Base-by-base conservation (phyloP, 2,329 filamentous ascomycete species). In the Pseudocercospora fijiensis region DNA sequence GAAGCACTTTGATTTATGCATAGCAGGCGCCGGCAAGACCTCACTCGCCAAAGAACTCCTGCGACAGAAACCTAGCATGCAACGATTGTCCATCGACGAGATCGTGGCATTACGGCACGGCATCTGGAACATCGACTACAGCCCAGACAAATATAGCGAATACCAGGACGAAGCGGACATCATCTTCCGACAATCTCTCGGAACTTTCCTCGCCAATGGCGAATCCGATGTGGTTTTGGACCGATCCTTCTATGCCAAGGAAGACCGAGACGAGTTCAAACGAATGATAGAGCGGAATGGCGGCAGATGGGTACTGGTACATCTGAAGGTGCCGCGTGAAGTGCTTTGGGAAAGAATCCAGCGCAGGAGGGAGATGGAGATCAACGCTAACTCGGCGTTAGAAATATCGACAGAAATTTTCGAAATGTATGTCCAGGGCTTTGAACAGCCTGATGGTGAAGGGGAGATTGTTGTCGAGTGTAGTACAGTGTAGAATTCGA, bases 21-120 rank as follows among this genome's bases (percentile, higher is more conserved):
- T 13, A 49, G 49, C n/a, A 64, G 62, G 62, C 30, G 56, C 60
- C 18, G 63, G 63, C 37, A 65, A 62, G 45, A 65, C 63, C 11
- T 57, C 57, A 13, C 57, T 62, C 10, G 37, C 59, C 5, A 37
- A 57, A 55, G 60, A 37, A 41, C 27, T 65, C 8, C 20, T 61
- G 7, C 33, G 16, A 11, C n/a, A n/a, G 9, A 56, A 43, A 18
- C 45, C 30, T 52, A 43, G 45, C 24, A 55, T 47, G 22, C 18
- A 53, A 18, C 55, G 63, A 4, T 28, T 62, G 11, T 65, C 63
- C 5, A 60, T 62, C 27, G 49, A 62, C 41, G 51, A 65, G 24
- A 62, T 63, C 22, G 33, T 65, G 13, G 49, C 51, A 13, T 55
- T 49, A 6, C n/a, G 26, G 24, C 63, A 63, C 28, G 63, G 63